Conservation (phyloP, 1,139 yeast species). For the Blastobotrys buckinghamii region DNA sequence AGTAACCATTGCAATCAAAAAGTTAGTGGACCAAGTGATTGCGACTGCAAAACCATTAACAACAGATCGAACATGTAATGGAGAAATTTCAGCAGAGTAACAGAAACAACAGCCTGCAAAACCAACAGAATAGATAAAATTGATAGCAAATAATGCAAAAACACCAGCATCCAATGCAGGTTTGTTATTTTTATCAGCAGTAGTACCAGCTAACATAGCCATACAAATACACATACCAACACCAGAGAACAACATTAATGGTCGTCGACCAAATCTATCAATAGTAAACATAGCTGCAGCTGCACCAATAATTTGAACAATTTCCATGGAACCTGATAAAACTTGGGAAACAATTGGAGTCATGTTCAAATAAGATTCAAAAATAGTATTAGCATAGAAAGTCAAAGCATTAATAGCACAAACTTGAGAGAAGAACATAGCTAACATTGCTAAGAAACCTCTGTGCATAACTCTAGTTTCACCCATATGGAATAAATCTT, state of each 20-base stretch:
- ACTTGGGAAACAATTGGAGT: slow-evolving; percentile 35
- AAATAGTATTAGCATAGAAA: slow-evolving; percentile 36
- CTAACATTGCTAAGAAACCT: slow-evolving; percentile 41
- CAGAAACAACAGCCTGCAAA: slow-evolving; percentile 23
- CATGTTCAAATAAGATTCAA: slow-evolving; percentile 39
- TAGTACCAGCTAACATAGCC: slow-evolving; percentile 21
- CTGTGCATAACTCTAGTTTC: slow-evolving; percentile 44
- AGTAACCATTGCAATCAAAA: slow-evolving; percentile 39
- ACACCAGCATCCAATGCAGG: slow-evolving; percentile 21
- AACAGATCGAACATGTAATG: slow-evolving; percentile 54
- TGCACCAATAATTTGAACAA: slow-evolving; percentile 27
- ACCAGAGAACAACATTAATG: slow-evolving; percentile 17
- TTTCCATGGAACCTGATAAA: slow-evolving; percentile 40
- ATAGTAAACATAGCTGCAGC: slow-evolving; percentile 18
- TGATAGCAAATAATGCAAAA: slow-evolving; percentile 20
- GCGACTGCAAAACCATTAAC: slow-evolving; percentile 42
- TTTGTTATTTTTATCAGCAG: slow-evolving; percentile 18
- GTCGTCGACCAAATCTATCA: slow-evolving; percentile 20
- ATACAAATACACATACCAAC: slow-evolving; percentile 21
- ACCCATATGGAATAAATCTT: slow-evolving; percentile 32
- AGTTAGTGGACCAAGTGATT: slow-evolving; percentile 42
- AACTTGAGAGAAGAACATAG: slow-evolving; percentile 59
- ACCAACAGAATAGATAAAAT: slow-evolving; percentile 22
- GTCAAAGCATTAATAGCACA: slow-evolving; percentile 64
- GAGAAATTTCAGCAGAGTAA: slow-evolving; percentile 57